Evolutionary conservation across 441 rosid species (phyloP), one percentile per base, ranked within the genome.

Genomic region (Erodium texanum): DNA sequence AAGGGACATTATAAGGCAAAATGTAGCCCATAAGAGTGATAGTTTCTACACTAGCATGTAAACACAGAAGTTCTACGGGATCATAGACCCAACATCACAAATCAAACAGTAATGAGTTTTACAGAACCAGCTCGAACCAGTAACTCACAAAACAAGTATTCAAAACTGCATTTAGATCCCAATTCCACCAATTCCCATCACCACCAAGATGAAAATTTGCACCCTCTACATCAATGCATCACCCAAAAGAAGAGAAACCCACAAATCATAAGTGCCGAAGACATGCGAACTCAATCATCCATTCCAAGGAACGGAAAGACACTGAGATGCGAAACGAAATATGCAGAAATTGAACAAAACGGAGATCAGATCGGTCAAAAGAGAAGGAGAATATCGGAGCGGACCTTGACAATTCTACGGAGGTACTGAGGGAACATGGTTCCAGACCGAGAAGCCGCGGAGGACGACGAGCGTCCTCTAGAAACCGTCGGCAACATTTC

Each of bases 371-470:
- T 52, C 68, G 24, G 7, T 34, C 9, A 10, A 34, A 10, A 34
- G 38, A 34, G 38, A 34, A 7, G 38, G 18, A 18, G 66, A 71
- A 70, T 19, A 10, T 56, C 11, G 75, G 71, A 71, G 76, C 76
- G 72, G 48, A 89, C 97, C 97, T 94, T 92, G 79, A 94, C 80
- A 73, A 94, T 94, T 66, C 97, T 90, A 68, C 98, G 94, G 71
- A 94, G 87, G 75, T 91, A 92, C 73, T 84, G 93, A 67, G 86
- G 86, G 80, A 85, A 79, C 80, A 80, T 67, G 68, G 89, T 77
- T 38, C 79, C 87, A 62, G 92, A 70, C 73, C 93, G 88, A 72
- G 91, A 81, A 45, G 86, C 65, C 66, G 94, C 6, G 38, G 38
- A 82, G 69, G 96, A 82, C 72, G 98, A 84, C 54, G 96, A 66